phyloP scores from a whole-genome alignment of 1,284 basidiomycete genomes.

The Amylostereum chailletii region DNA sequence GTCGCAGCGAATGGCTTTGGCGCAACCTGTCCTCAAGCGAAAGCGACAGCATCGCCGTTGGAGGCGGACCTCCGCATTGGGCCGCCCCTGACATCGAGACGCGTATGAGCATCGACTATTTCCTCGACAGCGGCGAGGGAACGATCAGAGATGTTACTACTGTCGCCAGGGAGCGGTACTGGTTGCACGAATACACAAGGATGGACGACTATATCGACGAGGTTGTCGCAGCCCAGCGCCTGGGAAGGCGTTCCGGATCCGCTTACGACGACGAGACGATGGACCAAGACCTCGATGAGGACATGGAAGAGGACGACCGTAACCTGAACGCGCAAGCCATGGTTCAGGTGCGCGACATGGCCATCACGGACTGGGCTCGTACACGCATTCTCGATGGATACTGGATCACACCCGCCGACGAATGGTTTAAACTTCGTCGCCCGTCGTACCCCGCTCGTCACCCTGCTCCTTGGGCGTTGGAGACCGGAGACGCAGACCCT shows the following conservation, averaged over 20 bases:
- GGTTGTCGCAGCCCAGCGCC: slow-evolving; percentile 51
- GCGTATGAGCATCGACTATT: slow-evolving; percentile 49
- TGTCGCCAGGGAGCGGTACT: slow-evolving; percentile 57
- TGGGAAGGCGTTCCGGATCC: slow-evolving; percentile 23
- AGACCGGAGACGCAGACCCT: slow-evolving; percentile 37
- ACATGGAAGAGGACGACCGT: slow-evolving; percentile 51
- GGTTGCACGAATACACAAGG: slow-evolving; percentile 57
- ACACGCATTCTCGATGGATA: slow-evolving; percentile 61
- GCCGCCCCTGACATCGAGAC: slow-evolving; percentile 56
- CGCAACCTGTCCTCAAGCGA: slow-evolving; percentile 34
- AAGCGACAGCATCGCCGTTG: slow-evolving; percentile 50
- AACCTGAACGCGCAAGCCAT: slow-evolving; percentile 47
- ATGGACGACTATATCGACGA: slow-evolving; percentile 57
- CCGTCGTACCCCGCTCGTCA: slow-evolving; percentile 43
- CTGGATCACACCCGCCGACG: slow-evolving; percentile 65
- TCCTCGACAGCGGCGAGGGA: slow-evolving; percentile 67
- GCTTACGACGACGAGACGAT: slow-evolving; percentile 28
- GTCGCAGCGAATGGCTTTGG: slow-evolving; percentile 56
- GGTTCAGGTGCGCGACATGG: slow-evolving; percentile 51
- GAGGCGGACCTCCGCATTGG: slow-evolving; percentile 31
- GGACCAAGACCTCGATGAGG: slow-evolving; percentile 28
- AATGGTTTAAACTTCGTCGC: slow-evolving; percentile 42
- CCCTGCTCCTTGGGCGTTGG: slow-evolving; percentile 56
- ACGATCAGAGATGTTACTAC: slow-evolving; percentile 49
- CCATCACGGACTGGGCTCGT: slow-evolving; percentile 66